Conservation (phyloP, 2,329 filamentous ascomycete species). For the Periconia macrospinosa region DNA sequence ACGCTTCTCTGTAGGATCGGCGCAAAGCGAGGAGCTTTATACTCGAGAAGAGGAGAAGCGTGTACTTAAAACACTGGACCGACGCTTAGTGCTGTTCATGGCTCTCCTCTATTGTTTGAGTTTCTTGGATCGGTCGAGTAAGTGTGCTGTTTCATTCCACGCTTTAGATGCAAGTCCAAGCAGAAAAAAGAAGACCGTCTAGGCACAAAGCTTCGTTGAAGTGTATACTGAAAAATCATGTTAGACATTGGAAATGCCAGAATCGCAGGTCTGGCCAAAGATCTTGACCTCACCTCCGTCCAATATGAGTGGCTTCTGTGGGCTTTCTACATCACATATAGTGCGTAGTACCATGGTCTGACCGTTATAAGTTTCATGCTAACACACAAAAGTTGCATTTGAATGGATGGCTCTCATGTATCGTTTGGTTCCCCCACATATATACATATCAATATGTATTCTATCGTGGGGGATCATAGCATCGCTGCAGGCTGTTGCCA, state of each 20-base stretch:
- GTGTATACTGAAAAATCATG: neutral
- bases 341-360: neutral
- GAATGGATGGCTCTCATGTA: conserved; percentile 70
- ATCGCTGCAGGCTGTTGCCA: conserved; percentile 64
- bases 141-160: conserved; percentile 16
- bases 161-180: neutral
- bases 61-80: conserved; percentile 76
- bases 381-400: conserved; percentile 52
- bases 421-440: conserved; percentile 61
- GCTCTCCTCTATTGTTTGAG: conserved; percentile 81
- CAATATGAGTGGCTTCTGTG: conserved; percentile 66
- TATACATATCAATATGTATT: conserved; percentile 67
- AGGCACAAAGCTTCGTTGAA: neutral
- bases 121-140: conserved; percentile 85
- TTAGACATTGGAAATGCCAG: conserved; percentile 64
- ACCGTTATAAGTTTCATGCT: neutral
- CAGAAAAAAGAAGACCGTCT: neutral
- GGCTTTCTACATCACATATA: conserved; percentile 65
- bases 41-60: conserved; percentile 70
- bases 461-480: conserved; percentile 78
- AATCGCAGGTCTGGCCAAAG: conserved; percentile 59
- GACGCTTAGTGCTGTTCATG: conserved; percentile 76
- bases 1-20: conserved; percentile 26
- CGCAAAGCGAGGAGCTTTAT: conserved; percentile 56
- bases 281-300: conserved; percentile 56